Evolutionary conservation across 257 asterid species (phyloP), one percentile per base, ranked within the genome.

Genomic region (Petunia secreta): DNA sequence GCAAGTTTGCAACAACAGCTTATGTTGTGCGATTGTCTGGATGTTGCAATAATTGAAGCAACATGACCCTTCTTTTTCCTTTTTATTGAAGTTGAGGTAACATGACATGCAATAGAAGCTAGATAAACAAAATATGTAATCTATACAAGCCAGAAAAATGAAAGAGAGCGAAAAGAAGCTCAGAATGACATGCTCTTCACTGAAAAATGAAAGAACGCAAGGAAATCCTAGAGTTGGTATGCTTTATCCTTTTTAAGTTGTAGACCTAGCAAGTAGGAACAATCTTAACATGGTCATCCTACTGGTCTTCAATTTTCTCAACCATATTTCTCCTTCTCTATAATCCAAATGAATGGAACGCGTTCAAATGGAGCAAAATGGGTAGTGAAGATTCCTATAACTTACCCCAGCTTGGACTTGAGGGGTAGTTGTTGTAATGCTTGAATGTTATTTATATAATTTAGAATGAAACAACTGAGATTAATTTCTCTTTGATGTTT

Each of bases 31-130:
- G 38, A 41, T 67, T 67, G 25, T 67, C 39, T 67, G 55, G 55
- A 8, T 67, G 39, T 43, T 67, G 39, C 75, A 1, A n/a, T 67
- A 67, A 67, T 43, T 43, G 75, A 7, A 67, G 75, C 55, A 67
- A 43, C 54, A 67, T 67, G 15, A 67, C n/a, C 4, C 1, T 67
- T 66, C 9, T 48, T 48, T 48, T 48, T 48, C 54, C 9, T 48
- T 8, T 48, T 48, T 8, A 48, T 6, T 25, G 54, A 48, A 8
- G 54, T 48, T 3, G 54, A 48, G 8, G 65, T 13, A 59, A 25
- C 40, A 34, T 25, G 40, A 34, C 66, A 60, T 8, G 40, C 9
- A 39, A 34, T 34, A 8, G 66, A 60, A 34, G 66, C 66, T 60
- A 16, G 66, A 60, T 16, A 60, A 2, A 25, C 13, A 16, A 4